Evolutionary conservation across 2,329 filamentous ascomycete species (phyloP).

Genomic region (Arthroderma sp.): DNA sequence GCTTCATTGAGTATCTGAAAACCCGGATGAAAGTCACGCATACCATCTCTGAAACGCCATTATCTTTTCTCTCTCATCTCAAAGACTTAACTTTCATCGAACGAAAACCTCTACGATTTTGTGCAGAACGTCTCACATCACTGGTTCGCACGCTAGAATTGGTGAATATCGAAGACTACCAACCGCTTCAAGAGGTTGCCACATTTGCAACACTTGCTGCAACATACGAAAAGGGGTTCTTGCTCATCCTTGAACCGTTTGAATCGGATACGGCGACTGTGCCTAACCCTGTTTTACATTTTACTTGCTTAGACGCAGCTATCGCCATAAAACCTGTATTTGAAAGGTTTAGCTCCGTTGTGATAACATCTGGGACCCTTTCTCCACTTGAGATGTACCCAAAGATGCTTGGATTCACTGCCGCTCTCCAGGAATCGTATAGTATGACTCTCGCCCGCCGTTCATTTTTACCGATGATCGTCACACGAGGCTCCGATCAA

Average conservation of each 20-base stretch:
- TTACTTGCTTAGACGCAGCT: conserved; percentile 90
- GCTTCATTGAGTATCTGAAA: conserved; percentile 96
- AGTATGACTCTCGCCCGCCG: conserved; percentile 86
- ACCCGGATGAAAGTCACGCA: conserved; percentile 97
- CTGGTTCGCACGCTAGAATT: conserved; percentile 89
- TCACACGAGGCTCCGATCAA: conserved; percentile 89
- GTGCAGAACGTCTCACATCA: conserved; percentile 85
- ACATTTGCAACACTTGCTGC: conserved; percentile 93
- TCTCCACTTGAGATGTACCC: conserved; percentile 98
- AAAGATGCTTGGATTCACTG: conserved; percentile 89
- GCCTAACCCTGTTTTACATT: conserved; percentile 91
- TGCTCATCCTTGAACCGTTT: conserved; percentile 92
- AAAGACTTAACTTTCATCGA: conserved; percentile 97
- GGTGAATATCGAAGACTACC: conserved; percentile 96
- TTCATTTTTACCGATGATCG: conserved; percentile 97
- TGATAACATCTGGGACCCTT: conserved; percentile 95
- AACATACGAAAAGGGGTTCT: conserved; percentile 92
- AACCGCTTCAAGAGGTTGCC: conserved; percentile 90
- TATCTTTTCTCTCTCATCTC: conserved; percentile 82
- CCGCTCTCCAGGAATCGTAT: conserved; percentile 94
- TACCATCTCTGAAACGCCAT: conserved; percentile 92
- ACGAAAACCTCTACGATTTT: conserved; percentile 84
- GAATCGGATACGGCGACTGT: conserved; percentile 93
- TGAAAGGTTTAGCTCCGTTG: conserved; percentile 92
- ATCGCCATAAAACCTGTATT: conserved; percentile 98